Base-by-base conservation (phyloP, 176 grass and related monocot genomes). In the Bromus sterilis region DNA sequence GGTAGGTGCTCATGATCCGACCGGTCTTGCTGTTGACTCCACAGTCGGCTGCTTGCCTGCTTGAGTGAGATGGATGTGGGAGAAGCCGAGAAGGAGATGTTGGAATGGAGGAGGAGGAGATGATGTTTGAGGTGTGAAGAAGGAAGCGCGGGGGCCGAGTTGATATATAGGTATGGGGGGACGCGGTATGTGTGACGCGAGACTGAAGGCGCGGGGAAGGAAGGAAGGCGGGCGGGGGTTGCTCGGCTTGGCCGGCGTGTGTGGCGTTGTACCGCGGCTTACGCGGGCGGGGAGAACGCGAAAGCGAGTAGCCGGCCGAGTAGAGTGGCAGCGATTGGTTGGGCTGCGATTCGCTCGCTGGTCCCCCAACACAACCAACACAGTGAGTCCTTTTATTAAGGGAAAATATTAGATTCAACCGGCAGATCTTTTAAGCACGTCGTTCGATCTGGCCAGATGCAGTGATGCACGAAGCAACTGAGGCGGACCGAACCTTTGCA, bases 101-200 rank as follows among this genome's bases (percentile, higher is more conserved):
- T n/a, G n/a, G n/a, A n/a, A n/a, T n/a, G n/a, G 58, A 59, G 57
- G 23, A 62, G 58, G 29, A 37, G 37, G 25, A 44, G 40, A 2
- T 71, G 3, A 2, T 71, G 3, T 37, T 3, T 70, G 23, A 25
- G 41, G 33, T 21, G 2, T 37, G 72, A 11, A 33, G 21, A 0
- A 1, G 43, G 46, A 20, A 61, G 35, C 6, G n/a, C 36, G 21
- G 74, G 1, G 2, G 23, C 23, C 53, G 37, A 59, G 74, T 77
- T 77, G 7, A 41, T 77, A 77, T 77, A 77, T 77, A 77, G 75
- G 75, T 77, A 59, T 76, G 32, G 53, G 55, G 43, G 71, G 4
- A 60, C 75, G 35, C 55, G 75, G 34, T 77, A 41, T 28, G 40
- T 9, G 48, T 51, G 48, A 51, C 48, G 48, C 8, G 51, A 32